Conservation (phyloP, 1,139 yeast species). For the Candida tropicalis region DNA sequence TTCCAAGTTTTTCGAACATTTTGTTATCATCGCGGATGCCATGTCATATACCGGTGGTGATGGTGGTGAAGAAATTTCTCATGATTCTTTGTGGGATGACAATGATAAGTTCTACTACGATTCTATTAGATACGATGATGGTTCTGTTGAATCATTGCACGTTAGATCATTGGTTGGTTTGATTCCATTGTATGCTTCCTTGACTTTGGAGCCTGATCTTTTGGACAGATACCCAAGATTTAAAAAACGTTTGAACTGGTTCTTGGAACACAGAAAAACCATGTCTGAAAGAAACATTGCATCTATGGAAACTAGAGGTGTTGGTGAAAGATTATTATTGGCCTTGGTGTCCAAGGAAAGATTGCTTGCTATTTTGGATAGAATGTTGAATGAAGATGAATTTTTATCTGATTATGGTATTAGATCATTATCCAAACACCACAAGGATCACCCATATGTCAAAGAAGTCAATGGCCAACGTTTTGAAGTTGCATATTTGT, state of each 20-base stretch:
- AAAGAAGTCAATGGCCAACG: constrained; percentile 84
- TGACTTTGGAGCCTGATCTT: constrained; percentile 87
- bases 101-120: constrained; percentile 89
- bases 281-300: constrained; percentile 90
- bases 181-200: constrained; percentile 89
- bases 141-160: constrained; percentile 71
- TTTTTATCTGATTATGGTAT: constrained; percentile 87
- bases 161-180: constrained; percentile 91
- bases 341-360: constrained; percentile 86
- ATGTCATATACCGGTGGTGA: constrained; percentile 76
- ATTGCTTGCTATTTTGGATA: constrained; percentile 70
- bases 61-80: constrained; percentile 46
- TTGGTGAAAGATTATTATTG: constrained; percentile 79
- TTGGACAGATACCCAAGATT: constrained; percentile 81
- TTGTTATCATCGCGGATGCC: constrained; percentile 90
- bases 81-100: constrained; percentile 86
- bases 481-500: constrained; percentile 76
- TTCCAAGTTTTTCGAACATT: constrained; percentile 93
- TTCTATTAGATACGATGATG: constrained; percentile 84
- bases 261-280: constrained; percentile 68
- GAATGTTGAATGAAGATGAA: constrained; percentile 88
- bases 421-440: constrained; percentile 86
- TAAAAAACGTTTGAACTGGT: constrained; percentile 86
- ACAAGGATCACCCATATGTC: constrained; percentile 81
- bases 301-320: constrained; percentile 82